Evolutionary conservation across 768 basidiomycete genomes (phyloP), one percentile per base, ranked within the genome.

Genomic region (Favolaschia claudopus): DNA sequence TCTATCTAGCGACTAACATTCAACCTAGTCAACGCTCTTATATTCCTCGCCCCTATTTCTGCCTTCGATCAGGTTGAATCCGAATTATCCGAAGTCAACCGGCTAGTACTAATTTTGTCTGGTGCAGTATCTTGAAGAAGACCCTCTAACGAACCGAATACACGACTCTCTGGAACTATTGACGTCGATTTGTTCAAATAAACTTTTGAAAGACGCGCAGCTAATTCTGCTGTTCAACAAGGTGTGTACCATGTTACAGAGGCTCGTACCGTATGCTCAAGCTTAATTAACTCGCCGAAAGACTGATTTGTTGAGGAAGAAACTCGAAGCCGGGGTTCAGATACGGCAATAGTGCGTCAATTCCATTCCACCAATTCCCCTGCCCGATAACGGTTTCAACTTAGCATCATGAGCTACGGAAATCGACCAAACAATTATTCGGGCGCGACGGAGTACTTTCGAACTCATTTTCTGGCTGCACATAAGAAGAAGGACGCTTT

Each of bases 1-100:
- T n/a, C 31, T 43, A 36, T 32, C 31, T 13, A 14, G n/a, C n/a
- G 19, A 38, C 48, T 61, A 32, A 4, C 22, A 29, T 36, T 27
- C 45, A 20, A 13, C 28, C 44, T 68, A 92, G 91, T 90, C 5
- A 88, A 89, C 39, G 91, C 92, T 29, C 88, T 94, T 69, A 93
- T 94, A 72, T 94, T 94, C 73, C 76, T 94, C 46, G 92, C 91
- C 47, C 92, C 92, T 36, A 88, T 94, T 62, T 91, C 89, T 67
- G 92, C 92, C 36, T 94, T 91, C 70, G 91, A 94, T 79, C 91
- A 93, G 84, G 89, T 87, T 36, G 12, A 50, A 37, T 1, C 25
- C 49, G 37, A 27, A 25, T 28, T 12, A 8, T 12, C 14, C 33
- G 15, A 68, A 61, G 77, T 36, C 38, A 45, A 57, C n/a, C 29